These are phyloP conservation scores for Paraconiothyrium brasiliense DNA, from an alignment of 2,329 filamentous ascomycete genomes.

Conservation along the genomic window DNA sequence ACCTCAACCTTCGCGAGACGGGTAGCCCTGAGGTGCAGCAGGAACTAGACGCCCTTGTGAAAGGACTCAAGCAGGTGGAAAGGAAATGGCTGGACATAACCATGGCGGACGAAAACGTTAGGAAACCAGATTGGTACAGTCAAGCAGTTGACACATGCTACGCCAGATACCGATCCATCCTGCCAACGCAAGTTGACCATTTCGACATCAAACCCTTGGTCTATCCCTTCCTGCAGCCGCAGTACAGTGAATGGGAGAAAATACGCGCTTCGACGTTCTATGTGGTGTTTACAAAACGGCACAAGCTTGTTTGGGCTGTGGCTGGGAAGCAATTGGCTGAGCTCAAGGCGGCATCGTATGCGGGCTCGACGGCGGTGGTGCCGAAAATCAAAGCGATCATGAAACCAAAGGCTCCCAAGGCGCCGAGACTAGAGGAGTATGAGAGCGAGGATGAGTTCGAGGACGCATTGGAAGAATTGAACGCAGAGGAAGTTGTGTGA, in stretches of 20 bases:
- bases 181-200: conserved; percentile 22
- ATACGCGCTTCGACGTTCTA: conserved; percentile 58
- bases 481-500: neutral
- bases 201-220: conserved; percentile 23
- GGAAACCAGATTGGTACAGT: conserved; percentile 25
- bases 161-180: conserved; percentile 24
- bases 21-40: conserved; percentile 2
- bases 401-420: conserved; percentile 44
- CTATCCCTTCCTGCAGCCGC: conserved; percentile 22
- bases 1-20: conserved; percentile 11
- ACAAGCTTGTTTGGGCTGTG: conserved; percentile 49
- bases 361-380: conserved; percentile 26
- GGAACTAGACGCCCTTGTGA: conserved; percentile 4
- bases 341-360: conserved; percentile 42
- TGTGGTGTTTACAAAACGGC: conserved; percentile 29
- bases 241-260: conserved; percentile 51
- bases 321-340: conserved; percentile 52
- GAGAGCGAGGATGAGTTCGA: conserved; percentile 29
- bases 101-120: neutral
- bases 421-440: conserved; percentile 25
- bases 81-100: conserved; percentile 20
- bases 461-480: conserved; percentile 5
- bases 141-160: conserved; percentile 27
- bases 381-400: conserved; percentile 36
- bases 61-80: conserved; percentile 13